Base-by-base conservation (phyloP, 2,329 filamentous ascomycete genomes). In the Cercospora brassicicola region DNA sequence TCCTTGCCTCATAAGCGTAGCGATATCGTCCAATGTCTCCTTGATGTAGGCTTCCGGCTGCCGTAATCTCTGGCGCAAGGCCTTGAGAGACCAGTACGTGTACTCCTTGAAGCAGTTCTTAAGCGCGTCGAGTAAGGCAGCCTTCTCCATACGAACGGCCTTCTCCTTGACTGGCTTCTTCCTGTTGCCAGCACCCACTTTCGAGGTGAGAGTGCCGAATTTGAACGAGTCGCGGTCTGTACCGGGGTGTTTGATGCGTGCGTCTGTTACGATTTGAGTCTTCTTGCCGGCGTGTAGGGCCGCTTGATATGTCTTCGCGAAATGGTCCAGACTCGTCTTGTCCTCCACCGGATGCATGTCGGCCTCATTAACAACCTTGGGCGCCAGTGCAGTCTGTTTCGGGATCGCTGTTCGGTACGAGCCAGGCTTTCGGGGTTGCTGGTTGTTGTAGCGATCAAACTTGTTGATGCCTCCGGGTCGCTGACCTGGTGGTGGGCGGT, bases 31-130 rank as follows among this genome's bases (percentile, higher is more conserved):
- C 73, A 99, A 82, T 0, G 90, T 90, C 77, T 95, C 88, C 64
- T 94, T 93, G 69, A 99, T 87, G 79, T 94, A 98, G n/a, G 91
- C 89, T 78, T 98, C 95, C 1, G 95, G 95, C 81, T 99, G 95
- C 68, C 90, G 87, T 45, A 96, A 87, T 69, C 86, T 84, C 61
- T 88, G 85, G 71, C 93, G 92, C 73, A 99, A 87, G 4, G 91
- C 88, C 77, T 92, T 94, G 85, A 98, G 91, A n/a, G 91, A 89
- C 94, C 94, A 99, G 81, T 95, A 98, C 74, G 90, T 89, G 84
- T 91, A 96, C 75, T 91, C 84, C 66, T 90, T 88, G 88, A 97
- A 99, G 77, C 90, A 91, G 59, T 86, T 82, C 83, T 94, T 93
- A 69, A 99, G 89, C 71, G 88, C 86, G 81, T 97, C 94, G 81